Evolutionary conservation across 805 yeast genomes (phyloP).

Genomic region (Starmerella gropengiesseri): DNA sequence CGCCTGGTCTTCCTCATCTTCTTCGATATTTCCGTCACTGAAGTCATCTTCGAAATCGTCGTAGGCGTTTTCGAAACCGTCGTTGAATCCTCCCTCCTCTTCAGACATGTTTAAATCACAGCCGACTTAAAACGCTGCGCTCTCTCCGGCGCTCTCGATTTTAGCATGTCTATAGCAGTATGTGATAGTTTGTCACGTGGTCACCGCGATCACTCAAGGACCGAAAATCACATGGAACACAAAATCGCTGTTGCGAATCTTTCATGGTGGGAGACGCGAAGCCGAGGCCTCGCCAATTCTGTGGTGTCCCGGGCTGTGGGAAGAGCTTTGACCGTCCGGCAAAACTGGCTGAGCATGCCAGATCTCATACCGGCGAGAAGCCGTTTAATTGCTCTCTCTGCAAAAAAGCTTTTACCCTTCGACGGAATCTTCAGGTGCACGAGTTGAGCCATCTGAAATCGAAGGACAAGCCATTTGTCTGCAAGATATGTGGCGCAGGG

Average conservation of each 20-base stretch:
- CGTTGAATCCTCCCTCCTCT: constrained; percentile 46
- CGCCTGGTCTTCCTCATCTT: constrained; percentile 33
- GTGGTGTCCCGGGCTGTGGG: constrained; percentile 48
- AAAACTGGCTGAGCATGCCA: constrained; percentile 65
- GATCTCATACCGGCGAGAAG: constrained; percentile 66
- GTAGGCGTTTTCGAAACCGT: constrained; percentile 51
- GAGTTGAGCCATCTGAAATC: constrained; percentile 43
- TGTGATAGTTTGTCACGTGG: neutral
- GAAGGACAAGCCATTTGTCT: constrained; percentile 56
- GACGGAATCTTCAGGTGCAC: constrained; percentile 74
- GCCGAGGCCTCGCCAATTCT: constrained; percentile 36
- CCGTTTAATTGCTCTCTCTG: constrained; percentile 67
- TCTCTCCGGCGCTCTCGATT: no score
- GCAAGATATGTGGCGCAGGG: constrained; percentile 72
- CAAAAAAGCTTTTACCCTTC: constrained; percentile 53
- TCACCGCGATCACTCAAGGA: neutral
- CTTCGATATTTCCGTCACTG: constrained; percentile 54
- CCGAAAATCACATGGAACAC: neutral
- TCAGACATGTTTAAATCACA: constrained; percentile 36
- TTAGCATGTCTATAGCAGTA: no score
- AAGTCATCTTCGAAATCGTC: constrained; percentile 62
- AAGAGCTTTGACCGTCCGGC: constrained; percentile 77
- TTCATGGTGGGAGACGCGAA: constrained; percentile 11
- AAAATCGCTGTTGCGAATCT: neutral
- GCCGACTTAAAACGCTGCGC: no score